Percentiles rank a stretch among this genome's conserved stretches.
These are phyloP conservation scores for Mycosphaerella arachidis DNA, from an alignment of 2,329 filamentous ascomycete species.

Conservation along the genomic window DNA sequence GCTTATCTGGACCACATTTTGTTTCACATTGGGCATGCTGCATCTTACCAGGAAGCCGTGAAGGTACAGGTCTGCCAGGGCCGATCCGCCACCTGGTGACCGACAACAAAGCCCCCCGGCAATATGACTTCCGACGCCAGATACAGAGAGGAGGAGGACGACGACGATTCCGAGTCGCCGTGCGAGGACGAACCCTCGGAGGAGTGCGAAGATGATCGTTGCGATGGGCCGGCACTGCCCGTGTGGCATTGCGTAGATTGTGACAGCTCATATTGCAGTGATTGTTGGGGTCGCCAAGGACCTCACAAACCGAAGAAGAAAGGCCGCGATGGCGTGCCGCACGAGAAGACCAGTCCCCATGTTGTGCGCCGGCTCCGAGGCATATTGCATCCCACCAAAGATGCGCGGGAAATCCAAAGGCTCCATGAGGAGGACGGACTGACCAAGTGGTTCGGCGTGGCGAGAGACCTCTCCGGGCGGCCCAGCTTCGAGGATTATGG, in stretches of 20 bases:
- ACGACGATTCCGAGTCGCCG: slow-evolving; percentile 1
- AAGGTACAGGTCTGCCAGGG: not conserved
- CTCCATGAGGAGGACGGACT: slow-evolving; percentile 35
- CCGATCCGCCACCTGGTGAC: slow-evolving; percentile 1
- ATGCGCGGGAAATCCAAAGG: slow-evolving; percentile 30
- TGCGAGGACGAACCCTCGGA: slow-evolving; percentile 22
- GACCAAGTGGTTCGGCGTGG: slow-evolving; percentile 39
- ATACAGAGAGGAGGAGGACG: slow-evolving; percentile 3
- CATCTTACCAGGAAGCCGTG: not conserved
- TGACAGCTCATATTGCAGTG: slow-evolving; percentile 33
- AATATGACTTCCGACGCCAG: slow-evolving; percentile 6
- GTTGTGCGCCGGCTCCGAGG: slow-evolving; percentile 27
- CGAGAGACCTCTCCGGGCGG: slow-evolving; percentile 28
- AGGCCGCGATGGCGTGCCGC: slow-evolving; percentile 33
- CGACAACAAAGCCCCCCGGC: not conserved
- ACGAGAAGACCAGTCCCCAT: slow-evolving; percentile 34
- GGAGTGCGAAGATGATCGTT: slow-evolving; percentile 32
- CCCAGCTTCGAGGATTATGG: slow-evolving; percentile 41
- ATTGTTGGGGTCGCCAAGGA: slow-evolving; percentile 31
- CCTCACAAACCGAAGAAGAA: slow-evolving; percentile 33
- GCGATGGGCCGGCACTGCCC: slow-evolving; percentile 22
- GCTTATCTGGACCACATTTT: not conserved
- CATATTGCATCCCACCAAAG: slow-evolving; percentile 27
- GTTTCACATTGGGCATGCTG: not conserved
- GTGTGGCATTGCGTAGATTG: slow-evolving; percentile 34